A percentile compares a stretch with the other conserved stretches of the same genome.
Evolutionary conservation across 2,329 filamentous ascomycete species (phyloP).

Genomic region (Pseudogymnoascus verrucosus): DNA sequence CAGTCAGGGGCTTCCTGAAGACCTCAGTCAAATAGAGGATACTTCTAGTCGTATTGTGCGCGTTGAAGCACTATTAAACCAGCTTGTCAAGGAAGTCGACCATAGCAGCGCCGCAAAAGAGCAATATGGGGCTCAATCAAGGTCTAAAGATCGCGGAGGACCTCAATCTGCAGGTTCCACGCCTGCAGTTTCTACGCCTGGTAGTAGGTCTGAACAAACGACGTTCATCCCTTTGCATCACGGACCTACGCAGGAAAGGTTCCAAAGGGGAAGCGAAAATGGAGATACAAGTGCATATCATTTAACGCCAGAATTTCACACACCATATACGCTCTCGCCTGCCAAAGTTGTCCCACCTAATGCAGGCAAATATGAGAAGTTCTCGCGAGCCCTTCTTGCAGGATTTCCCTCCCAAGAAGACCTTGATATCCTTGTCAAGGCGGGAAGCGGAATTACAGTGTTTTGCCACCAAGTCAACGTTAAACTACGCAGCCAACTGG

Average conservation of each 20-base stretch:
- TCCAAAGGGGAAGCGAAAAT: not conserved
- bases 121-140: slow-evolving; percentile 29
- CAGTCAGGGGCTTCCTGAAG: slow-evolving; percentile 40
- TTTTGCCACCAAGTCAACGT: not conserved
- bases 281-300: not conserved
- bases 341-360: slow-evolving; percentile 9
- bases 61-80: slow-evolving; percentile 40
- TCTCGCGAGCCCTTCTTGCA: slow-evolving; percentile 14
- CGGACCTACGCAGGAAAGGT: slow-evolving; percentile 29
- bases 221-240: slow-evolving; percentile 38
- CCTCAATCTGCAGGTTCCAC: slow-evolving; percentile 15
- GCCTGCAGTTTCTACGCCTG: slow-evolving; percentile 40
- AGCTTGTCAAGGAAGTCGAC: slow-evolving; percentile 33
- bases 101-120: slow-evolving; percentile 26
- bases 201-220: slow-evolving; percentile 41
- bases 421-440: slow-evolving; percentile 12
- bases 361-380: slow-evolving; percentile 12
- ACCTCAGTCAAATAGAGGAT: slow-evolving; percentile 12
- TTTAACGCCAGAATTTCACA: not conserved
- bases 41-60: slow-evolving; percentile 34
- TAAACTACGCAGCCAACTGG: not conserved
- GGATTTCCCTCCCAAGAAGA: slow-evolving; percentile 18
- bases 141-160: slow-evolving; percentile 28
- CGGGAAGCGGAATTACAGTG: not conserved
- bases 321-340: not conserved